These are phyloP conservation scores for Setaria viridis DNA, from an alignment of 202 grass and related monocot species.

Conservation along the genomic window DNA sequence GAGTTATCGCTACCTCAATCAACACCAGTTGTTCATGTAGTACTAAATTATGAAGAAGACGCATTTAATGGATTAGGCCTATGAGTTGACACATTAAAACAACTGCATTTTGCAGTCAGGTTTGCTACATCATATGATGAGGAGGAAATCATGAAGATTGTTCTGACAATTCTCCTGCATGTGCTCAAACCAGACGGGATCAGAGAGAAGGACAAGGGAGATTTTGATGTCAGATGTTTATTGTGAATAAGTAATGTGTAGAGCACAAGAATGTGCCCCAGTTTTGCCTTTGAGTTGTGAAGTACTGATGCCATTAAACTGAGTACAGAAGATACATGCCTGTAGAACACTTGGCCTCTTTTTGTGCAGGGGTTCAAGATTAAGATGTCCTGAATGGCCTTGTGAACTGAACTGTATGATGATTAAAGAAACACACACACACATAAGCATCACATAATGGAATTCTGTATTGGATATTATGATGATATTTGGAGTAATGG, in stretches of 20 bases:
- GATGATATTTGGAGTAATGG: neutral
- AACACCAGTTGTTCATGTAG: neutral
- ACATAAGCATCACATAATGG: neutral
- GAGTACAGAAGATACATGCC: neutral
- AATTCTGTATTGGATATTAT: conserved; percentile 17
- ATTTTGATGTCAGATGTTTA: conserved; percentile 38
- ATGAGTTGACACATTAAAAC: neutral
- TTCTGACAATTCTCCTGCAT: conserved; percentile 68
- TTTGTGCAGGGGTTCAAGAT: neutral
- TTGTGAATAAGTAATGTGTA: conserved; percentile 17
- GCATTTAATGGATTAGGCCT: conserved; percentile 7
- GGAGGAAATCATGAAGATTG: conserved; percentile 70
- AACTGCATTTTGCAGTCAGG: conserved; percentile 52
- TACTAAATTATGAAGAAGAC: conserved; percentile 2
- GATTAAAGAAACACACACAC: neutral
- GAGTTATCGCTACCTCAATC: conserved; percentile 26
- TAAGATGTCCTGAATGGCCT: neutral
- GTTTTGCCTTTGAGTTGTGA: conserved; percentile 25
- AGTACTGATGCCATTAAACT: neutral
- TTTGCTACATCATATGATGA: conserved; percentile 71
- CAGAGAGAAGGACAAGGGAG: conserved; percentile 35
- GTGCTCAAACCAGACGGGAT: conserved; percentile 61
- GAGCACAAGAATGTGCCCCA: conserved; percentile 35
- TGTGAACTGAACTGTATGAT: conserved; percentile 9
- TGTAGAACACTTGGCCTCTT: neutral